Base-by-base conservation (phyloP, 208 protist species). In the Crithidia thermophila region DNA sequence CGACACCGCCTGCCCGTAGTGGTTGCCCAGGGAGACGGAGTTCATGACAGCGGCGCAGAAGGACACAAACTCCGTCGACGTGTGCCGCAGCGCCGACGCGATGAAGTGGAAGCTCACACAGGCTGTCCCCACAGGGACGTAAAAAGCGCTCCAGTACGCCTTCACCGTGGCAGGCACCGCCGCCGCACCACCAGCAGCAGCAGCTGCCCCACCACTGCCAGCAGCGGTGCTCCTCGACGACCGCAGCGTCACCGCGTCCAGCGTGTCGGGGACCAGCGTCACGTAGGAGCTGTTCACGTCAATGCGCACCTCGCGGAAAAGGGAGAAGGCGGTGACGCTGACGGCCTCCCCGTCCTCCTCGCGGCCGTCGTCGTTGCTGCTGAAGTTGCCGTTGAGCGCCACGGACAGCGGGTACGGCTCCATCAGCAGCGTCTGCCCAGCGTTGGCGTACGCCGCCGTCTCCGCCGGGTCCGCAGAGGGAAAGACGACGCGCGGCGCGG, bases 41-140 rank as follows among this genome's bases (percentile, higher is more conserved):
- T 91, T 77, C 69, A 94, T 69, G 27, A 85, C 88, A 37, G 84
- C 30, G 37, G 77, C 85, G 70, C 84, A 91, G 47, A 88, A 87
- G 36, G 69, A 81, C 14, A 91, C 58, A 28, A 92, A 85, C 57
- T 88, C 84, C 49, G 82, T 83, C 21, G 89, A 81, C 7, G 79
- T 79, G 75, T 88, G 83, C 23, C 74, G 79, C 57, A 63, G 63
- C n/a, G 77, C 66, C 11, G 89, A 81, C 42, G 84, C 83, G 42
- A 94, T 74, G 69, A 94, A 92, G 64, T 78, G 71, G 7, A 94
- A 84, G 25, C 77, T 85, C 30, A 93, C 84, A 56, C 82, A 91
- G 11, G 82, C 81, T 18, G 78, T 73, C 13, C 85, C 75, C 10
- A 90, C 74, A 13, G 78, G 76, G 7, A 94, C 42, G 57, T 79